Evolutionary conservation across 371 early-diverging fungal genomes (phyloP).

Genomic region (Chytridiales sp.): DNA sequence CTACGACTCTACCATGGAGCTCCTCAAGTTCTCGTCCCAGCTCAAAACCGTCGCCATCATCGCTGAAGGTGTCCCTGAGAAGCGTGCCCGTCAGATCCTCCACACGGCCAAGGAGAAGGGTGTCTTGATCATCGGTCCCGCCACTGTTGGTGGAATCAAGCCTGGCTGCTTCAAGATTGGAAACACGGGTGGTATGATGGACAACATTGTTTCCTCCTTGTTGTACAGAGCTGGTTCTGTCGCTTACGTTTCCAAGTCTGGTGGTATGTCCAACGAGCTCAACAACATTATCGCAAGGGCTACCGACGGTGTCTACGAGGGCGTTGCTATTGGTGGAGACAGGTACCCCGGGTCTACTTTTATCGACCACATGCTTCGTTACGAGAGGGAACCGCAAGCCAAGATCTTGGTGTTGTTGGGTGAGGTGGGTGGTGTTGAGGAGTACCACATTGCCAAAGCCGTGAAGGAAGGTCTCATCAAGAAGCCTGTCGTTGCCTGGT

Average conservation of each 20-base stretch:
- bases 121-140: slow-evolving; percentile 94
- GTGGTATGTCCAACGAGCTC: slow-evolving; percentile 99
- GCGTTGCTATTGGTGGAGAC: slow-evolving; percentile 98
- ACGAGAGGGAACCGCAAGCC: slow-evolving; percentile 87
- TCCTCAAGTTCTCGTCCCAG: slow-evolving; percentile 65
- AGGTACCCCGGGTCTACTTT: slow-evolving; percentile 98
- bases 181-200: slow-evolving; percentile 99
- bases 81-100: slow-evolving; percentile 88
- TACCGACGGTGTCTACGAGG: slow-evolving; percentile 97
- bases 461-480: slow-evolving; percentile 83
- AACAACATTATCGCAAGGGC: slow-evolving; percentile 96
- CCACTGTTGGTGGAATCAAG: slow-evolving; percentile 98
- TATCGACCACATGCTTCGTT: slow-evolving; percentile 94
- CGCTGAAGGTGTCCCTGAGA: slow-evolving; percentile 98
- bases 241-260: slow-evolving; percentile 96
- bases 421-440: slow-evolving; percentile 98
- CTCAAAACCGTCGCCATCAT: slow-evolving; percentile 95
- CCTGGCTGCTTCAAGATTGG: slow-evolving; percentile 99
- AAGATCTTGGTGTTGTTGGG: slow-evolving; percentile 95
- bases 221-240: slow-evolving; percentile 95
- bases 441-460: slow-evolving; percentile 92
- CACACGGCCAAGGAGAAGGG: slow-evolving; percentile 76
- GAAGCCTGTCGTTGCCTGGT: slow-evolving; percentile 98
- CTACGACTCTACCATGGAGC: slow-evolving; percentile 85
- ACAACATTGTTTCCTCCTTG: slow-evolving; percentile 96